Percentiles rank a stretch among this genome's conserved stretches.
Evolutionary conservation across 305 asterid species (phyloP).

Genomic region (Rubia tinctorum): DNA sequence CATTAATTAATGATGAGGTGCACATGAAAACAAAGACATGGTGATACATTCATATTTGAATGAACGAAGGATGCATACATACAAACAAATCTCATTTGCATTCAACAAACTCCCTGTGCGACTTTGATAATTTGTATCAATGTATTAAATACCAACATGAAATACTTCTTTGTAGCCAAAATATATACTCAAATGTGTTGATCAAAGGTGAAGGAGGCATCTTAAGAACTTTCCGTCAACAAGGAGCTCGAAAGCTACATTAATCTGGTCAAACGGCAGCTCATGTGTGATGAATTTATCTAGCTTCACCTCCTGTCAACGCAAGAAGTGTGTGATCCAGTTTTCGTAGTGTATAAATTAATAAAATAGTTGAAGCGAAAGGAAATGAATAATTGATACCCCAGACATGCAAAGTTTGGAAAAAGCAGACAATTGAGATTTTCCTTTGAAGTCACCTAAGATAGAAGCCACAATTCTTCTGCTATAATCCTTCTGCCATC

Average conservation of each 20-base stretch:
- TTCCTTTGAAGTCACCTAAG: constrained; percentile 90
- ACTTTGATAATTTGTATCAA: no score
- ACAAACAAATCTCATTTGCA: no score
- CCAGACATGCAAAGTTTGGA: constrained; percentile 67
- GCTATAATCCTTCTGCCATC: no score
- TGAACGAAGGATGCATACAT: no score
- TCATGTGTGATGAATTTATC: constrained; percentile 85
- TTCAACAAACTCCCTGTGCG: no score
- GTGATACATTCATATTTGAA: no score
- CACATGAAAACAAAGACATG: no score
- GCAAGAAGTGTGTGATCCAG: no score
- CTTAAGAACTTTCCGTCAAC: constrained; percentile 73
- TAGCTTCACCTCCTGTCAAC: constrained; percentile 56
- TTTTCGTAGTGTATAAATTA: no score
- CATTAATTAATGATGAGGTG: no score
- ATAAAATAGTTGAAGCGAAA: neutral
- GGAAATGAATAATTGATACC: constrained; percentile 22
- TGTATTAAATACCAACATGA: no score
- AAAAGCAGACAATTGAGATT: constrained; percentile 70
- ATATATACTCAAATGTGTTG: neutral
- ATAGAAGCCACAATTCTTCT: constrained; percentile 72
- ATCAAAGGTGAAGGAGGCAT: constrained; percentile 63
- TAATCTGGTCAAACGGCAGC: constrained; percentile 62
- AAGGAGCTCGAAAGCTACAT: constrained; percentile 66
- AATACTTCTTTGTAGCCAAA: no score